Conservation (phyloP, 176 grass and related monocot species). For the Oryza rufipogon region DNA sequence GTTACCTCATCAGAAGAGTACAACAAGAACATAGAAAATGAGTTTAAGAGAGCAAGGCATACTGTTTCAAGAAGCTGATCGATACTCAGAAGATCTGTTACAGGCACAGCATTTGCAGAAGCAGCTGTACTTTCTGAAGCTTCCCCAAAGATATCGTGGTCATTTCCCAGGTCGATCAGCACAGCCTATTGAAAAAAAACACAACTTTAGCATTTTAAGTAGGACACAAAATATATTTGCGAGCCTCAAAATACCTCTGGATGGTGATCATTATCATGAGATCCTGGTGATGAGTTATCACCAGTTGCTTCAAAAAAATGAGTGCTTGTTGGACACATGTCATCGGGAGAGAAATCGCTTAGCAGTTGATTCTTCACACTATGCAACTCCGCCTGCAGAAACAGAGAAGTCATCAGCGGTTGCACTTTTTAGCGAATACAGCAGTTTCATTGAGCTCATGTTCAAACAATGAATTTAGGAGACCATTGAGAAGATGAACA, state of each 20-base stretch:
- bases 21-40: constrained; percentile 8
- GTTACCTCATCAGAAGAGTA: constrained; percentile 29
- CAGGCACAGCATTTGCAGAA: constrained; percentile 42
- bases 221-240: constrained; percentile 24
- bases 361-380: constrained; percentile 74
- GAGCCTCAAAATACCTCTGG: constrained; percentile 48
- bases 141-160: constrained; percentile 78
- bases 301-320: constrained; percentile 63
- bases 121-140: constrained; percentile 64
- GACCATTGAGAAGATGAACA: constrained; percentile 34
- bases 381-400: constrained; percentile 78
- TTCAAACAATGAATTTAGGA: constrained; percentile 27
- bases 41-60: constrained; percentile 27
- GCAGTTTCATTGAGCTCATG: constrained; percentile 29
- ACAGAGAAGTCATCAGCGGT: constrained; percentile 28
- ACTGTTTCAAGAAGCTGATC: constrained; percentile 94
- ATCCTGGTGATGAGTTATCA: constrained; percentile 49
- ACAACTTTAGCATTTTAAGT: not conserved
- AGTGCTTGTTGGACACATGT: constrained; percentile 75
- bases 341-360: constrained; percentile 92
- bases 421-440: constrained; percentile 7
- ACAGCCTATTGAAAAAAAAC: constrained; percentile 44
- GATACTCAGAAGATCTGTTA: constrained; percentile 74
- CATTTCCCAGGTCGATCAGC: constrained; percentile 54
- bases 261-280: constrained; percentile 50